Conservation (phyloP, 352 stramenopile genomes). For the Pythium coloratum region DNA sequence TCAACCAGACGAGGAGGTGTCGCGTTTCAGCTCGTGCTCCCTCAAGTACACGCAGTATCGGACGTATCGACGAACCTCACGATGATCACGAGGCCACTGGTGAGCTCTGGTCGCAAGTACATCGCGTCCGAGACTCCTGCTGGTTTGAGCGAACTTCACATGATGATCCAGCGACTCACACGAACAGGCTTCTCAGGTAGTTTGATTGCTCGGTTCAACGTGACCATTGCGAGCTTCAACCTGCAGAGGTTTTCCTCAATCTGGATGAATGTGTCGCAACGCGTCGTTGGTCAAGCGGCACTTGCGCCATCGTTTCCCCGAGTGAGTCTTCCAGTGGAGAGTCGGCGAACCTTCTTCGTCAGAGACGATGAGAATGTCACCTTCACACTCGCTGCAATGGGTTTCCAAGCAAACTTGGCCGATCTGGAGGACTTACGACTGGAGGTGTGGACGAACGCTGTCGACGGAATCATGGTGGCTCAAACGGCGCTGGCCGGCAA, state of each 20-base stretch:
- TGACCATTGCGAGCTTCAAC: constrained; percentile 15
- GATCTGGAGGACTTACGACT: constrained; percentile 27
- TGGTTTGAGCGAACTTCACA: not conserved
- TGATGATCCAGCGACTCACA: constrained; percentile 9
- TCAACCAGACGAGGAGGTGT: constrained; percentile 15
- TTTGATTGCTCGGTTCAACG: constrained; percentile 11
- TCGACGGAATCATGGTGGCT: constrained; percentile 11
- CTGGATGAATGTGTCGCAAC: constrained; percentile 18
- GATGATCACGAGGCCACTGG: not conserved
- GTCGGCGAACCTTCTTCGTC: constrained; percentile 31
- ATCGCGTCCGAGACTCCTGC: not conserved
- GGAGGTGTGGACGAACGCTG: not conserved
- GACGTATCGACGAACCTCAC: constrained; percentile 8
- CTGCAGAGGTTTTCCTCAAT: constrained; percentile 9
- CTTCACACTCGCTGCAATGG: constrained; percentile 35
- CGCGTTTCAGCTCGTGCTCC: constrained; percentile 19
- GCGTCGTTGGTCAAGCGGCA: constrained; percentile 8
- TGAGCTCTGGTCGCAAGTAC: constrained; percentile 5
- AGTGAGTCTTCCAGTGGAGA: not conserved
- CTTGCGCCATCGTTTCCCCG: constrained; percentile 8
- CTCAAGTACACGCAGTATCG: constrained; percentile 3
- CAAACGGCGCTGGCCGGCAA: not conserved
- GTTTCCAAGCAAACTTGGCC: constrained; percentile 25
- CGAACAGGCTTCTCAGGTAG: constrained; percentile 10
- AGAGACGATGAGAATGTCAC: constrained; percentile 44